phyloP scores from a whole-genome alignment of 1,139 yeast species.

The Casaregolazyma suthepensis region DNA sequence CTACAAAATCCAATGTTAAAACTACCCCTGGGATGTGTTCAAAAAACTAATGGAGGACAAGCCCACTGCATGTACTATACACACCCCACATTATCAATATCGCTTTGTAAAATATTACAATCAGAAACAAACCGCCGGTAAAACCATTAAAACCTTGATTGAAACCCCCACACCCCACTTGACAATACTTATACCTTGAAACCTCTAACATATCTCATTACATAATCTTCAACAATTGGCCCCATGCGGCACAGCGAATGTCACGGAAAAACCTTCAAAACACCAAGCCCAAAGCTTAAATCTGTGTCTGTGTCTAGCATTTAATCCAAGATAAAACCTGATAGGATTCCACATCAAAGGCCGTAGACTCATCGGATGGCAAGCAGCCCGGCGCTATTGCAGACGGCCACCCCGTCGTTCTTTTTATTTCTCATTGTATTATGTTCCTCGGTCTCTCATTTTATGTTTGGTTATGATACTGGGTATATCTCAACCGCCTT shows the following conservation, averaged over 20 bases:
- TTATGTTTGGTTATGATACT: conserved; percentile 94
- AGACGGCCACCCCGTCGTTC: conserved; percentile 16
- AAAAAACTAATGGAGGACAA: too few relatives aligned
- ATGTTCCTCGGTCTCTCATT: conserved; percentile 88
- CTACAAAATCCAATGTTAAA: too few relatives aligned
- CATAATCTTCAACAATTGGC: not conserved
- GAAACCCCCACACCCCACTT: too few relatives aligned
- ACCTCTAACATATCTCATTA: not conserved
- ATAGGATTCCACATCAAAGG: not conserved
- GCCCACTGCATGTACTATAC: too few relatives aligned
- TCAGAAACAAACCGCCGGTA: too few relatives aligned
- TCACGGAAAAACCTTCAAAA: not conserved
- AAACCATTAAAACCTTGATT: too few relatives aligned
- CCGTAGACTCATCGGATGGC: not conserved
- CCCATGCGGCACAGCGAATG: not conserved
- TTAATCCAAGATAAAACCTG: not conserved
- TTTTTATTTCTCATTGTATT: conserved; percentile 57
- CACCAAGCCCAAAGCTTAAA: not conserved
- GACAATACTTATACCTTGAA: too few relatives aligned
- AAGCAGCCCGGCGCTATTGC: conserved; percentile 10
- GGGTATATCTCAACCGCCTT: conserved; percentile 92
- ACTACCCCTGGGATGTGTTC: too few relatives aligned
- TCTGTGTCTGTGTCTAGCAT: not conserved
- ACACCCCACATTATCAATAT: too few relatives aligned
- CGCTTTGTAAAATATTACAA: too few relatives aligned